These are phyloP conservation scores for Chrysosporium queenslandicum DNA, from an alignment of 2,329 filamentous ascomycete genomes.

Conservation along the genomic window DNA sequence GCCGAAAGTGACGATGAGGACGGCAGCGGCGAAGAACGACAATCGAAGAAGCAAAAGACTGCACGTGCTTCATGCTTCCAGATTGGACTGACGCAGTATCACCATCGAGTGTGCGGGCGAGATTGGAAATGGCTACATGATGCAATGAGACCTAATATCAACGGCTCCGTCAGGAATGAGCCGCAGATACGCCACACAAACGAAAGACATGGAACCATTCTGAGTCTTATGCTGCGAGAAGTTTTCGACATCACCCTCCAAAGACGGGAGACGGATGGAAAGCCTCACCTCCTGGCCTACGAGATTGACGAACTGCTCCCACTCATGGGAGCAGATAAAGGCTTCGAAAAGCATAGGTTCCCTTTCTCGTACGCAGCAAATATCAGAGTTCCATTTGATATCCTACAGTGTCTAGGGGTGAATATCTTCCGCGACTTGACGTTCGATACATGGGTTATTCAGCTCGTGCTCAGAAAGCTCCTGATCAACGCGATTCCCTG, in stretches of 20 bases:
- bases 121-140: constrained; percentile 31
- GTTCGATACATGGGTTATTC: constrained; percentile 33
- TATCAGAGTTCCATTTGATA: constrained; percentile 31
- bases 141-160: constrained; percentile 23
- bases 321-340: constrained; percentile 18
- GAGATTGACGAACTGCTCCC: constrained; percentile 30
- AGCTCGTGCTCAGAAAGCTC: constrained; percentile 27
- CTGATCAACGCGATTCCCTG: constrained; percentile 26
- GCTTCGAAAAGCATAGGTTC: constrained; percentile 18
- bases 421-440: constrained; percentile 30
- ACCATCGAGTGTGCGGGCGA: constrained; percentile 25
- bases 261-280: constrained; percentile 19
- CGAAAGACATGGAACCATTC: constrained; percentile 26
- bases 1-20: neutral
- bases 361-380: constrained; percentile 30
- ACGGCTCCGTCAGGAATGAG: too few relatives aligned
- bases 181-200: constrained; percentile 21
- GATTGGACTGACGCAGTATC: constrained; percentile 24
- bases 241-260: constrained; percentile 30
- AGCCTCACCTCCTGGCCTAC: constrained; percentile 25
- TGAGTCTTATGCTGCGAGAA: constrained; percentile 29
- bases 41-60: constrained; percentile 10
- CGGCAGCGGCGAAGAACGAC: neutral
- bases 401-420: constrained; percentile 27
- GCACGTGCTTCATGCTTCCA: constrained; percentile 18